Evolutionary conservation across 768 basidiomycete species (phyloP).

Genomic region (Antrodiella citrinella): DNA sequence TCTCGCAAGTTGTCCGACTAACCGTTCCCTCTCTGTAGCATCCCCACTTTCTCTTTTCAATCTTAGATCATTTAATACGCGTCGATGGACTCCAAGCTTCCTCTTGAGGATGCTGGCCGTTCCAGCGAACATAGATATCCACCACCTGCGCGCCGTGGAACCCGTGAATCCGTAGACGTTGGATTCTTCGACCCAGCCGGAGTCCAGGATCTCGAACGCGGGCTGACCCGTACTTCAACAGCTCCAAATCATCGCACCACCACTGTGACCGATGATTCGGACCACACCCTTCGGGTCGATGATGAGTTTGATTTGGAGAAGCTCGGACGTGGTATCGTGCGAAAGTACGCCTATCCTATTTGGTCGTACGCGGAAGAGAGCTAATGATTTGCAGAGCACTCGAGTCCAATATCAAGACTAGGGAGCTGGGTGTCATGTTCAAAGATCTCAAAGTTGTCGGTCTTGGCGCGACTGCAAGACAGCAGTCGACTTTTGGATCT

Average conservation of each 20-base stretch:
- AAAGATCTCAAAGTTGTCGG: constrained; percentile 52
- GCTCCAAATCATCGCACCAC: constrained; percentile 3
- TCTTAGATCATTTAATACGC: neutral
- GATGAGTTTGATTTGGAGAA: constrained; percentile 24
- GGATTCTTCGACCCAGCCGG: constrained; percentile 51
- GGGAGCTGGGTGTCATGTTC: constrained; percentile 57
- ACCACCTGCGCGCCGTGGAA: too few relatives aligned
- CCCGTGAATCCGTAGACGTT: constrained; percentile 24
- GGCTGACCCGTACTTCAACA: constrained; percentile 24
- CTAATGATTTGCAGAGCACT: constrained; percentile 30
- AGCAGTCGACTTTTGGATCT: constrained; percentile 56
- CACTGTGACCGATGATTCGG: constrained; percentile 11
- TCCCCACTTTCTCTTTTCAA: too few relatives aligned
- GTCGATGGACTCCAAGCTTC: neutral
- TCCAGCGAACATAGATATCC: neutral
- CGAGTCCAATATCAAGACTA: constrained; percentile 38
- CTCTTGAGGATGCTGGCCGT: neutral
- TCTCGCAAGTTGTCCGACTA: too few relatives aligned
- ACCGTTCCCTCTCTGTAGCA: too few relatives aligned
- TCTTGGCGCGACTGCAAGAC: constrained; percentile 45
- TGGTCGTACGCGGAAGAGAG: neutral
- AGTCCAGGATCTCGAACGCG: constrained; percentile 31
- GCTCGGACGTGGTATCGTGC: constrained; percentile 15
- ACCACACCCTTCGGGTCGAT: constrained; percentile 12
- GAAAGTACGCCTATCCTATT: constrained; percentile 8